Conservation (phyloP, 2,329 filamentous ascomycete species). For the Nothophoma quercina region DNA sequence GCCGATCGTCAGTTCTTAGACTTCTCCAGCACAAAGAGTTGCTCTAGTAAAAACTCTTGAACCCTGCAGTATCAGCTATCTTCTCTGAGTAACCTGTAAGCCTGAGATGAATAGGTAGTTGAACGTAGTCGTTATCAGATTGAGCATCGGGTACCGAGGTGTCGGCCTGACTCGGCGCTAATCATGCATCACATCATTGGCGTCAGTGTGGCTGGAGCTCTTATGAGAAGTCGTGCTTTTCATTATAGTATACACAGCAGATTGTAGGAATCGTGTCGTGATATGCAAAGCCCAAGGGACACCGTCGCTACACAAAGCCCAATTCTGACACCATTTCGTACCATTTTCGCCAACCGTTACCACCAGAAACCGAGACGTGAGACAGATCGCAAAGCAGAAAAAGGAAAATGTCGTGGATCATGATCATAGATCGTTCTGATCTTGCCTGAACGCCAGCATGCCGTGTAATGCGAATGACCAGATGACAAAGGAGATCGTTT, state of each 20-base stretch:
- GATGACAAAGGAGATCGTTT: slow-evolving; percentile 16
- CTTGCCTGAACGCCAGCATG: slow-evolving; percentile 16
- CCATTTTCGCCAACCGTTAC: slow-evolving; percentile 21
- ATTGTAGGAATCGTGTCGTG: slow-evolving; percentile 22
- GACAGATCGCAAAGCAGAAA: slow-evolving; percentile 4
- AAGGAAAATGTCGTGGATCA: slow-evolving; percentile 7
- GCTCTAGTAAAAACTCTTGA: no score
- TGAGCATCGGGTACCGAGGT: background rate
- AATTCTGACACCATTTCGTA: slow-evolving; percentile 16
- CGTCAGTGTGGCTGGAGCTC: background rate
- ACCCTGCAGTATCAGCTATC: background rate
- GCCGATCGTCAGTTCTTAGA: background rate
- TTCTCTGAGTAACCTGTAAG: no score
- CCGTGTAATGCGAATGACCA: background rate
- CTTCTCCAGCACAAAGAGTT: background rate
- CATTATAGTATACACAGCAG: slow-evolving; percentile 26
- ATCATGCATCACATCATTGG: slow-evolving; percentile 4
- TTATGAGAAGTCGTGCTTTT: background rate
- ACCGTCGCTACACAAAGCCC: slow-evolving; percentile 13
- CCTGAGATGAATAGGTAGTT: background rate
- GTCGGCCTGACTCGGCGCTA: slow-evolving; percentile 6
- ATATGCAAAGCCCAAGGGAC: slow-evolving; percentile 24
- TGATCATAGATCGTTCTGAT: slow-evolving; percentile 18
- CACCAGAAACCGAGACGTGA: slow-evolving; percentile 15
- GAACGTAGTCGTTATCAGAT: slow-evolving; percentile 3